Base-by-base conservation (phyloP, 306 rosid genomes). In the Pterocarpus santalinus region DNA sequence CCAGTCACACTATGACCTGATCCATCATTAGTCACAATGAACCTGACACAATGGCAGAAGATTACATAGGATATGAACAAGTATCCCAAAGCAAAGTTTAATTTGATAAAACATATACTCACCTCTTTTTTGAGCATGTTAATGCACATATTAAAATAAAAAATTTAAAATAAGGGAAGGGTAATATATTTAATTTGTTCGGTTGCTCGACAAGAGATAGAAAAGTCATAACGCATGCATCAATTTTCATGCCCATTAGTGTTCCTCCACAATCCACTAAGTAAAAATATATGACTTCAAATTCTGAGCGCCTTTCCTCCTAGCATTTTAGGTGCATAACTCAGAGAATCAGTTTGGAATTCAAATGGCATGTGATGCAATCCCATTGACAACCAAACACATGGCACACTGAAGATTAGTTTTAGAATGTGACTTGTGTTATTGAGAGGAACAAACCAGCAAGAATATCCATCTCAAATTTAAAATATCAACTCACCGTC, bases 1-100 rank as follows among this genome's bases (percentile, higher is more conserved):
- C 97, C 97, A 71, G 90, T 78, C 49, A 89, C 83, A 5, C 75
- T 88, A 82, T 93, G 99, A 52, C 99, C 99, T 4, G 97, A 90
- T 49, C 99, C 97, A 72, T 90, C 87, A 83, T 93, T 93, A 61
- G 98, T 95, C 60, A 93, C 93, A 60, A 95, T 95, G 87, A 95
- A 95, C 87, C 99, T 95, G 82, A 80, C 65, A 74, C 65, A 76
- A 63, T 22, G 65, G 68, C 13, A 77, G 36, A 75, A 81, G 17
- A 76, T 38, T 56, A 58, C 4, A 46, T 66, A 22, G 78, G 57
- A 69, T 60, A 58, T 4, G 78, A 79, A 58, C n/a, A 53, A 56
- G 69, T 43, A 72, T 16, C 53, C 51, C 65, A 65, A 64, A 47
- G 39, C 13, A 51, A 41, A 41, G n/a, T n/a, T 16, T n/a, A 58